Percentiles rank a stretch among this genome's conserved stretches.
These are phyloP conservation scores for Kitagawia praeruptora DNA, from an alignment of 129 eudicot genomes.

Conservation along the genomic window DNA sequence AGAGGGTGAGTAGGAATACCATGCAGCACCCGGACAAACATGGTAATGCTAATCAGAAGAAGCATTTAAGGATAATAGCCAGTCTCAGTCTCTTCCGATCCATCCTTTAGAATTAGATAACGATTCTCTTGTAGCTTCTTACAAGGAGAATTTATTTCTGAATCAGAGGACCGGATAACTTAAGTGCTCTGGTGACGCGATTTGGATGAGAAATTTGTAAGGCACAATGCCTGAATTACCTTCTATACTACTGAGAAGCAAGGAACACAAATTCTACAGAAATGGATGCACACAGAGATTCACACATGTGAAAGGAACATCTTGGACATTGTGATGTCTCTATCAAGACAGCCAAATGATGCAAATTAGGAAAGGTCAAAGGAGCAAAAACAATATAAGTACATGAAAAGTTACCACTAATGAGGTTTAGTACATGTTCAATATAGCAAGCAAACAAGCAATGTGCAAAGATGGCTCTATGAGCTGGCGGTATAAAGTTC, in stretches of 20 bases:
- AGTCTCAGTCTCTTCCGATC: conserved; percentile 15
- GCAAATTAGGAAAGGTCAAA: too few relatives aligned
- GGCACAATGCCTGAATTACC: conserved; percentile 48
- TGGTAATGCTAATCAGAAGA: conserved; percentile 10
- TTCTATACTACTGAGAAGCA: conserved; percentile 65
- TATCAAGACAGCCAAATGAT: too few relatives aligned
- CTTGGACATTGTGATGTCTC: too few relatives aligned
- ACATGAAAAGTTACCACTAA: too few relatives aligned
- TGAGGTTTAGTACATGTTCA: too few relatives aligned
- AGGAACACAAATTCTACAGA: conserved; percentile 45
- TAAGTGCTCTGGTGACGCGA: conserved; percentile 21
- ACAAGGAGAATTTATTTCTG: conserved; percentile 8
- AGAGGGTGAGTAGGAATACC: conserved; percentile 28
- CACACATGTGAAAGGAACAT: too few relatives aligned
- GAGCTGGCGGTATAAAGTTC: conserved; percentile 1
- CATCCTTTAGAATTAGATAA: conserved; percentile 16
- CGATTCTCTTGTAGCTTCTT: conserved; percentile 12
- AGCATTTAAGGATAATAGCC: conserved; percentile 12
- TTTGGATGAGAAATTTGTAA: conserved; percentile 26
- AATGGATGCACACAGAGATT: conserved; percentile 16
- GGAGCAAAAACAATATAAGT: too few relatives aligned
- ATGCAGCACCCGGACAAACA: conserved; percentile 25
- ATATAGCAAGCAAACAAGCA: background rate
- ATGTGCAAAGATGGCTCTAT: conserved; percentile 2
- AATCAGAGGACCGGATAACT: conserved; percentile 25